Conservation (phyloP, 2,329 filamentous ascomycete species). For the Scytalidium sp. region DNA sequence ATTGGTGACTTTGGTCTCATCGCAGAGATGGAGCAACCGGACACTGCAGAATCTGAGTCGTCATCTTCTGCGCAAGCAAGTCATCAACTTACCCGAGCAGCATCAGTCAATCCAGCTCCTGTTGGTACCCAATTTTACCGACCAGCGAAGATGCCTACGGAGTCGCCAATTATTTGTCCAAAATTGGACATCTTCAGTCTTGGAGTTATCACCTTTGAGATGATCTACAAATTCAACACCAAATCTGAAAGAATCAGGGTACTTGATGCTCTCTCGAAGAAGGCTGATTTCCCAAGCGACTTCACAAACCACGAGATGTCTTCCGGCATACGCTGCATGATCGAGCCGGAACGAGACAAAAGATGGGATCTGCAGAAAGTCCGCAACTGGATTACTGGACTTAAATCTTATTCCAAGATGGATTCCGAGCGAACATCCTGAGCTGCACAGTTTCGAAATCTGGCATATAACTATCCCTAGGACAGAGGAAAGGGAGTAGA, state of each 20-base stretch:
- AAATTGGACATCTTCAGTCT: slow-evolving; percentile 60
- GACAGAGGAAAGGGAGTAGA: too few species aligned
- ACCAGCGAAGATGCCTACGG: slow-evolving; percentile 34
- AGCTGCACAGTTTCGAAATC: too few species aligned
- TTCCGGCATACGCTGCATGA: slow-evolving; percentile 21
- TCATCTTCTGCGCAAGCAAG: background rate
- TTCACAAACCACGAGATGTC: slow-evolving; percentile 19
- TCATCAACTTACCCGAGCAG: slow-evolving; percentile 12
- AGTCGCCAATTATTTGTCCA: slow-evolving; percentile 33
- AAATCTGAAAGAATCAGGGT: slow-evolving; percentile 43
- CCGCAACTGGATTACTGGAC: slow-evolving; percentile 3
- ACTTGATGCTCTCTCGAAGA: slow-evolving; percentile 32
- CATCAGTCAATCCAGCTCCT: slow-evolving; percentile 31
- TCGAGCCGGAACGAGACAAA: background rate
- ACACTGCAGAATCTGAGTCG: slow-evolving; percentile 13
- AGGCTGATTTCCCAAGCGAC: slow-evolving; percentile 13
- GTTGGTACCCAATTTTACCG: slow-evolving; percentile 63
- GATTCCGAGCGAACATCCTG: too few species aligned
- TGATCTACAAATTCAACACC: slow-evolving; percentile 52
- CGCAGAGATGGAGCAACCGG: slow-evolving; percentile 45
- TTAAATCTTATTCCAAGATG: too few species aligned
- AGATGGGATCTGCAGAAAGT: slow-evolving; percentile 2
- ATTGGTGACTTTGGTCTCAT: slow-evolving; percentile 70
- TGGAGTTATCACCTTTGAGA: slow-evolving; percentile 60
- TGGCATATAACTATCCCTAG: too few species aligned